phyloP scores from a whole-genome alignment of 83 land plant genomes.

The Picea abies region DNA sequence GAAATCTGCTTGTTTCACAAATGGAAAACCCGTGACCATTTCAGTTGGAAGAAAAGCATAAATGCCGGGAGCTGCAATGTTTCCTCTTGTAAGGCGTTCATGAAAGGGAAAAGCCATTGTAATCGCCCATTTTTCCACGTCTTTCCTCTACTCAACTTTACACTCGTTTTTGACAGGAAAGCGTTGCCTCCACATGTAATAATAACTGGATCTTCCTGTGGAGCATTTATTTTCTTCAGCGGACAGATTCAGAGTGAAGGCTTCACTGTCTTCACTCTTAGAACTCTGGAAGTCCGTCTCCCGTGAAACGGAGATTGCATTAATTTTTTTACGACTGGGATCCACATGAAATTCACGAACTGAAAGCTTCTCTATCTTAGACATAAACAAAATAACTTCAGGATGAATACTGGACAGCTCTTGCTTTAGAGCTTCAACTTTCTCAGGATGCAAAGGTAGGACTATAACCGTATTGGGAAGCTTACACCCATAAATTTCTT shows the following conservation, averaged over 20 bases:
- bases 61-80: constrained; percentile 27
- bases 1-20: constrained; percentile 73
- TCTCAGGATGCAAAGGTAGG: too few relatives aligned
- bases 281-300: constrained; percentile 30
- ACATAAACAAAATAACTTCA: too few relatives aligned
- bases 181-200: constrained; percentile 63
- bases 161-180: constrained; percentile 49
- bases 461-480: too few relatives aligned
- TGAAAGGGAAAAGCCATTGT: constrained; percentile 57
- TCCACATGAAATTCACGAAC: too few relatives aligned
- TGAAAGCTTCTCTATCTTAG: too few relatives aligned
- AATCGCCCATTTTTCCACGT: constrained; percentile 21
- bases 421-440: too few relatives aligned
- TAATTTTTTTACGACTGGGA: too few relatives aligned
- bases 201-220: constrained; percentile 18
- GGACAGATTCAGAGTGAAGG: constrained; percentile 34
- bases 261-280: constrained; percentile 39
- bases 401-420: too few relatives aligned
- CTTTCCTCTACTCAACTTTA: constrained; percentile 33
- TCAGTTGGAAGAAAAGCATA: constrained; percentile 74
- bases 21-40: constrained; percentile 55
- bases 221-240: constrained; percentile 17
- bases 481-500: too few relatives aligned
- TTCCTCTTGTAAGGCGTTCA: constrained; percentile 20
- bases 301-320: constrained; percentile 33